A percentile compares a stretch with the other conserved stretches of the same genome.
Conservation (phyloP, 192 early-diverging fungal species). For the Coemansia biformis region DNA sequence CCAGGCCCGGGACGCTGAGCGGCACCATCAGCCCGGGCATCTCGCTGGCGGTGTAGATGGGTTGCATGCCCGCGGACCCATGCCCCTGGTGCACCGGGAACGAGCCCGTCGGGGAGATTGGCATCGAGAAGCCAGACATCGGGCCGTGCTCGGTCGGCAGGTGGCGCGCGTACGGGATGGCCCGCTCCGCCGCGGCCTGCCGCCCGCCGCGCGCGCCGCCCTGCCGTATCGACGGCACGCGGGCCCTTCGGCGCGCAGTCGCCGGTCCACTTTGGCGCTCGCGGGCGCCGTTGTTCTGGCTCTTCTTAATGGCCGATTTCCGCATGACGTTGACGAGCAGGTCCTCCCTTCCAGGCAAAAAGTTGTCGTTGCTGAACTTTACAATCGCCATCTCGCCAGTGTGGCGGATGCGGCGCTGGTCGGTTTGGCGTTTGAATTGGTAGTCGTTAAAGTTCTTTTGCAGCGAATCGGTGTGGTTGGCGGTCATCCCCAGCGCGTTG, state of each 20-base stretch:
- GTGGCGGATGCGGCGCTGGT: conserved; percentile 47
- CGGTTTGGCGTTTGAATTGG: conserved; percentile 43
- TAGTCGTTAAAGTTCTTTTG: conserved; percentile 53
- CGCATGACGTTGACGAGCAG: conserved; percentile 33
- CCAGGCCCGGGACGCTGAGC: no score
- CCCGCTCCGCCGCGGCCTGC: conserved; percentile 28
- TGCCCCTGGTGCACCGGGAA: no score
- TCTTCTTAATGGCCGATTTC: conserved; percentile 45
- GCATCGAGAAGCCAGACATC: conserved; percentile 16
- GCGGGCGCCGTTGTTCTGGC: conserved; percentile 14
- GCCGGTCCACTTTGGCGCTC: conserved; percentile 10
- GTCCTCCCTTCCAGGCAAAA: conserved; percentile 35
- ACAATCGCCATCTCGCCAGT: conserved; percentile 35
- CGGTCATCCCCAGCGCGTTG: conserved; percentile 46
- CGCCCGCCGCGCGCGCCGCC: conserved; percentile 17
- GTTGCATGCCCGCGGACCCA: no score
- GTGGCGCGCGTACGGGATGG: conserved; percentile 31
- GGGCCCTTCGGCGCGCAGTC: conserved; percentile 19
- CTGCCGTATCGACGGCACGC: conserved; percentile 24
- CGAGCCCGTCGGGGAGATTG: no score
- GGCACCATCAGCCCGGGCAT: no score
- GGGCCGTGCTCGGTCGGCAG: conserved; percentile 6
- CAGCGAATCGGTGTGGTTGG: conserved; percentile 44
- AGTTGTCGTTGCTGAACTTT: conserved; percentile 42
- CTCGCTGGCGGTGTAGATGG: no score